Evolutionary conservation across 306 rosid genomes (phyloP), one percentile per base, ranked within the genome.

Genomic region (Urtica urens): DNA sequence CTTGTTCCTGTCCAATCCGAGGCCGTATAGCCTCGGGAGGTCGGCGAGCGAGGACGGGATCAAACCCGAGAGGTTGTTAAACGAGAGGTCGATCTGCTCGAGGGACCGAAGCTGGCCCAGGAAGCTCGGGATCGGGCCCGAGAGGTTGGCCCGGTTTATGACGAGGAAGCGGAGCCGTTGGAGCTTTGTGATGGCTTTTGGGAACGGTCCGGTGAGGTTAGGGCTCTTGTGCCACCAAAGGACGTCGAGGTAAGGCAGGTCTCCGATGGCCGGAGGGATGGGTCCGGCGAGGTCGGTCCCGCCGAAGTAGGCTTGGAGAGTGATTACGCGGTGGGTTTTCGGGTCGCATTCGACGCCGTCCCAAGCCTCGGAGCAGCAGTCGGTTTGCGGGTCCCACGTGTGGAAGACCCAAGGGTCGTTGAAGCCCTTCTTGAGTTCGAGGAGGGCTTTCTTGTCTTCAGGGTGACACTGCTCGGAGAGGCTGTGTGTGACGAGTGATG

Each of bases 1-100:
- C 19, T 22, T 67, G 52, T 72, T 85, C 6, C 75, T 58, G 65
- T 70, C 83, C 39, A 82, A 38, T 23, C 0, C 46, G 18, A 55
- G 35, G 37, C 37, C 7, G 7, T 31, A 8, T 31, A 31, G 13
- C 37, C 2, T 31, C 10, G 40, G 40, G 11, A 16, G 40, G 40
- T 15, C 30, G 6, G 60, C 26, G 9, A 55, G 49, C 1, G 49
- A 31, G 19, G 10, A 17, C 18, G 60, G 60, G 25, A 55, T 55
- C 20, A 38, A 13, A 2, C 60, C 60, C 4, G 60, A 27, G 7
- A 49, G 38, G 39, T 49, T 49, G 10, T 49, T 49, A 24, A 28
- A 27, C 1, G 54, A 49, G 25, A 49, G 20, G 4, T 49, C 16
- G 25, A 49, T 18, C 25, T 21, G 10, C 7, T 18, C 38, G 11